Evolutionary conservation across 2,329 filamentous ascomycete genomes (phyloP).

Genomic region (Aspergillus fructus): DNA sequence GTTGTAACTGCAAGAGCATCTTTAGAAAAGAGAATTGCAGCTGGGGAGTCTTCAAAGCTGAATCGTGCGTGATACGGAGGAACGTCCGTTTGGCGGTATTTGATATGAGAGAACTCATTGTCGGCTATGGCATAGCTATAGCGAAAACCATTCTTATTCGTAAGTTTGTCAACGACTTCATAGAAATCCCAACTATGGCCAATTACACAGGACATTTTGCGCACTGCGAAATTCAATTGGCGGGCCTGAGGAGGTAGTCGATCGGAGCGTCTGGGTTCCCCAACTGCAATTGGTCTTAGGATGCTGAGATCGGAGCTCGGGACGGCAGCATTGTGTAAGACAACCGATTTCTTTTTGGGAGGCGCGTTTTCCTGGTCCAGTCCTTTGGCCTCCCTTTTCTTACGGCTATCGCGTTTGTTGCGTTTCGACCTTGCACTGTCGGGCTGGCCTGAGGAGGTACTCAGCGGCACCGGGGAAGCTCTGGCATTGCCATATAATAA

Average conservation of each 20-base stretch:
- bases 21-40: conserved; percentile 78
- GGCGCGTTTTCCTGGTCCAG: conserved; percentile 37
- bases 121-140: conserved; percentile 92
- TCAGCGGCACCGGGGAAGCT: conserved; percentile 35
- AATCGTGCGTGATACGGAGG: conserved; percentile 80
- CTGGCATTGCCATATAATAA: conserved; percentile 31
- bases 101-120: conserved; percentile 81
- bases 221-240: conserved; percentile 39
- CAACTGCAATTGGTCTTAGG: conserved; percentile 39
- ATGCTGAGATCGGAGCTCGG: conserved; percentile 41
- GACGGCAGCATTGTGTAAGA: conserved; percentile 32
- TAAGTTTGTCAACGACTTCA: conserved; percentile 51
- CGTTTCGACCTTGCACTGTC: conserved; percentile 37
- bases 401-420: conserved; percentile 45
- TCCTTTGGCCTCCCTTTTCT: conserved; percentile 45
- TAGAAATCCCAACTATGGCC: conserved; percentile 43
- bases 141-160: conserved; percentile 72
- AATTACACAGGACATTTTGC: conserved; percentile 35
- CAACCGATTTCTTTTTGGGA: conserved; percentile 36
- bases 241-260: conserved; percentile 38
- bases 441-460: conserved; percentile 27
- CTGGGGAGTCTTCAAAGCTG: conserved; percentile 88
- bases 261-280: conserved; percentile 41
- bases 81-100: conserved; percentile 85
- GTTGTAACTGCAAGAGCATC: conserved; percentile 78